A percentile compares a stretch with the other conserved stretches of the same genome.
phyloP scores from a whole-genome alignment of 441 rosid genomes.

The Pelargonium citronellum region DNA sequence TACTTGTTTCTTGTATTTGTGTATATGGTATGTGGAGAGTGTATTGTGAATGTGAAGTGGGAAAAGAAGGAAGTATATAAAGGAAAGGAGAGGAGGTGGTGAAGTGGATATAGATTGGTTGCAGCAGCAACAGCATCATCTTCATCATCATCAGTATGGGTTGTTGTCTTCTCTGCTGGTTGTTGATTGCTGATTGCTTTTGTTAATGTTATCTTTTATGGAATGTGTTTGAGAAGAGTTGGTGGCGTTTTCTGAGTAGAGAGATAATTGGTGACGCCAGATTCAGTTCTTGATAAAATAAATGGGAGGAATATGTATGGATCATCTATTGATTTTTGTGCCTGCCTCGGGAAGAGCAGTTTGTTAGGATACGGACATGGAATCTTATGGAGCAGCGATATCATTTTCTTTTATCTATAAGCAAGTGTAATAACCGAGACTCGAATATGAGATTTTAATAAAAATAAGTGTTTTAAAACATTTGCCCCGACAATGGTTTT shows the following conservation, averaged over 20 bases:
- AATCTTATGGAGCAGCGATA: too few relatives aligned
- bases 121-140: too few relatives aligned
- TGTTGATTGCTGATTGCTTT: too few relatives aligned
- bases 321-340: conserved; percentile 23
- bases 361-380: not conserved
- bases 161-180: too few relatives aligned
- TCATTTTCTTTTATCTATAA: too few relatives aligned
- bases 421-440: too few relatives aligned
- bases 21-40: not conserved
- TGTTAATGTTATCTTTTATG: not conserved
- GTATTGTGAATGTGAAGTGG: not conserved
- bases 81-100: conserved; percentile 29
- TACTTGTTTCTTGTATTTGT: not conserved
- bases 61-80: conserved; percentile 14
- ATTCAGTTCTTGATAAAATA: conserved; percentile 4
- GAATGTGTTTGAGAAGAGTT: not conserved
- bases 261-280: too few relatives aligned
- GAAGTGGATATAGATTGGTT: conserved; percentile 26
- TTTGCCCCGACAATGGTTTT: too few relatives aligned
- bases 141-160: too few relatives aligned
- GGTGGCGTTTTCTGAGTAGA: conserved; percentile 15
- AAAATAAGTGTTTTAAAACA: too few relatives aligned
- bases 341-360: conserved; percentile 35
- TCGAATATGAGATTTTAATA: too few relatives aligned
- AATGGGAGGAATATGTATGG: conserved; percentile 3